A percentile compares a stretch with the other conserved stretches of the same genome.
phyloP scores from a whole-genome alignment of 148 eudicot genomes.

The Chenopodium berlandieri region DNA sequence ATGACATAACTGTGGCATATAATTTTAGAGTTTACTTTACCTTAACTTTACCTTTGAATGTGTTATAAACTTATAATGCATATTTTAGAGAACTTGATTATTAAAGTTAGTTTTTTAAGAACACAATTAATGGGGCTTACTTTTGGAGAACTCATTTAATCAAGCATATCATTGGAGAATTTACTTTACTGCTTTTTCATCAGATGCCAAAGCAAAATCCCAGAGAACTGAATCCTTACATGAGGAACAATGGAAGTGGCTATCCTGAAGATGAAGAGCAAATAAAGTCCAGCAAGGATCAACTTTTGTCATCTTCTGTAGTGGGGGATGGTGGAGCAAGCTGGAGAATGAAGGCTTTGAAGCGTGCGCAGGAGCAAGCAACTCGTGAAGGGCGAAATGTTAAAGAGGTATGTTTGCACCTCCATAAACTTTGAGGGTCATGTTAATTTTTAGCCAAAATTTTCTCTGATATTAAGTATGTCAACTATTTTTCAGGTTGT shows the following conservation, averaged over 20 bases:
- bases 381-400: conserved; percentile 76
- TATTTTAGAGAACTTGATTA: too few relatives aligned
- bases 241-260: conserved; percentile 67
- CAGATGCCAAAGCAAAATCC: conserved; percentile 58
- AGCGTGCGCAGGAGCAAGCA: conserved; percentile 90
- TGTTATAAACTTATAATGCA: too few relatives aligned
- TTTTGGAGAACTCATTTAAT: not conserved
- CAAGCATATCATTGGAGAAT: too few relatives aligned
- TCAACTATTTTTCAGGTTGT: conserved; percentile 53
- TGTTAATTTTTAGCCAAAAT: not conserved
- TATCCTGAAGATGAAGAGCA: conserved; percentile 66
- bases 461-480: not conserved
- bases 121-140: too few relatives aligned
- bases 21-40: not conserved
- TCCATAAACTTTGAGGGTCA: conserved; percentile 3
- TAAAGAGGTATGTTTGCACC: conserved; percentile 49
- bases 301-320: conserved; percentile 55
- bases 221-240: conserved; percentile 81
- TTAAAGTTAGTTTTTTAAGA: too few relatives aligned
- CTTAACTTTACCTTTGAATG: not conserved
- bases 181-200: conserved; percentile 5
- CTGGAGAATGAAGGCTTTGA: conserved; percentile 96
- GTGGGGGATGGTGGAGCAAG: conserved; percentile 99
- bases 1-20: not conserved
- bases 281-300: conserved; percentile 33